phyloP scores from a whole-genome alignment of 1,284 basidiomycete species.

The Apiotrichum montevideense region DNA sequence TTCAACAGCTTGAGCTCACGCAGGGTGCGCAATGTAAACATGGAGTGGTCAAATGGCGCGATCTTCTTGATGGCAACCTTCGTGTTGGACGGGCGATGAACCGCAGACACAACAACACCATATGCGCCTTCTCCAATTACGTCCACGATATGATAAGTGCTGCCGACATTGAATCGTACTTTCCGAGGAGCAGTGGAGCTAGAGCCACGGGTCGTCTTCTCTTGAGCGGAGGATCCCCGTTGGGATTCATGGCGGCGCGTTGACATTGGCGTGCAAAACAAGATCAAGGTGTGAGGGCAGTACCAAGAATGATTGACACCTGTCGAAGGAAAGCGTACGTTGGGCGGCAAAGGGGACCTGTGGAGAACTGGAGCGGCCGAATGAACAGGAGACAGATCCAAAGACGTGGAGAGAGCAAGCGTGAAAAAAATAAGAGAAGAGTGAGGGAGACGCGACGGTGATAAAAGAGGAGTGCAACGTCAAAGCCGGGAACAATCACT shows the following conservation, averaged over 20 bases:
- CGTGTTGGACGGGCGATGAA: slow-evolving; percentile 69
- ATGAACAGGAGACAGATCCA: no score
- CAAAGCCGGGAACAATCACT: no score
- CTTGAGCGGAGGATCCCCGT: slow-evolving; percentile 17
- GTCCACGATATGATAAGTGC: slow-evolving; percentile 78
- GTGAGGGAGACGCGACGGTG: no score
- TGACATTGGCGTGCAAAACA: neutral
- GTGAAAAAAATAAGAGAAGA: no score
- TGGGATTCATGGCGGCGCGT: slow-evolving; percentile 1
- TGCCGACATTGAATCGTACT: slow-evolving; percentile 77
- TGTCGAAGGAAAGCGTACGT: no score
- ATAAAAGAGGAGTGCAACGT: no score
- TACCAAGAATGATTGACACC: no score
- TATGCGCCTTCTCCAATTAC: slow-evolving; percentile 83
- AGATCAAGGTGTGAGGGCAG: no score
- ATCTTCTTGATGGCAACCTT: slow-evolving; percentile 90
- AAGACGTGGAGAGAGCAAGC: no score
- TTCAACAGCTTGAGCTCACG: slow-evolving; percentile 83
- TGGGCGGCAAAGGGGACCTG: no score
- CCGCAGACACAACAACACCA: slow-evolving; percentile 71
- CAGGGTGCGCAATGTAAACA: slow-evolving; percentile 81
- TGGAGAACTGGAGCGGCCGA: no score
- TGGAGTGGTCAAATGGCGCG: slow-evolving; percentile 83
- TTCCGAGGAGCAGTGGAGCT: slow-evolving; percentile 63
- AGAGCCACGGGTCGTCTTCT: slow-evolving; percentile 36